Evolutionary conservation across 305 asterid species (phyloP).

Genomic region (Solanum aculeatissimum): DNA sequence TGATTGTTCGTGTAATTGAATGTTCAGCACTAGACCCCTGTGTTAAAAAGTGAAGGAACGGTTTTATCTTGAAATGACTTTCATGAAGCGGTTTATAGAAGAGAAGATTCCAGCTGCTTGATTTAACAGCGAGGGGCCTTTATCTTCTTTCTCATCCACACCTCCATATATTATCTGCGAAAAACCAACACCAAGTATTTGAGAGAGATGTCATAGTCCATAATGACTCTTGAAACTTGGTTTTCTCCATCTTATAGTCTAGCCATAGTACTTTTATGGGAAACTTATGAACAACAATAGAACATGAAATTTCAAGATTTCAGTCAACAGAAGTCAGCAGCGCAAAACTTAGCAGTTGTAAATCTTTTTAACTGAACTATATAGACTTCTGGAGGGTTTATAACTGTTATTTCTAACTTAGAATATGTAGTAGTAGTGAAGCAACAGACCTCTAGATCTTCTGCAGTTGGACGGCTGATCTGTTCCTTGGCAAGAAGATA

Average conservation of each 20-base stretch:
- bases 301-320: background rate
- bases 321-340: background rate
- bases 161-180: conserved; percentile 67
- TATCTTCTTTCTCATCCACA: conserved; percentile 31
- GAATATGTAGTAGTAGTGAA: background rate
- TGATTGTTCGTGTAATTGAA: background rate
- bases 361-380: background rate
- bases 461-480: conserved; percentile 67
- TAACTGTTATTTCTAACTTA: background rate
- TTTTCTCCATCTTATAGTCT: background rate
- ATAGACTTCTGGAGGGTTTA: background rate
- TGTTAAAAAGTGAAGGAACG: background rate
- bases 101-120: conserved; percentile 85
- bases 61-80: conserved; percentile 60
- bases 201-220: background rate
- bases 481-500: conserved; percentile 77
- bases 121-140: conserved; percentile 51
- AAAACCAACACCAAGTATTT: background rate
- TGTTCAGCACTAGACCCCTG: background rate
- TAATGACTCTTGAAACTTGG: background rate
- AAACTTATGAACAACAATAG: background rate
- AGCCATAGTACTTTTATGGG: background rate
- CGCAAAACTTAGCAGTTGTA: background rate
- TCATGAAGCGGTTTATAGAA: conserved; percentile 74
- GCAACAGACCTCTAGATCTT: conserved; percentile 76